Conservation (phyloP, 2,329 filamentous ascomycete genomes). For the Pleochaeta shiraiana region DNA sequence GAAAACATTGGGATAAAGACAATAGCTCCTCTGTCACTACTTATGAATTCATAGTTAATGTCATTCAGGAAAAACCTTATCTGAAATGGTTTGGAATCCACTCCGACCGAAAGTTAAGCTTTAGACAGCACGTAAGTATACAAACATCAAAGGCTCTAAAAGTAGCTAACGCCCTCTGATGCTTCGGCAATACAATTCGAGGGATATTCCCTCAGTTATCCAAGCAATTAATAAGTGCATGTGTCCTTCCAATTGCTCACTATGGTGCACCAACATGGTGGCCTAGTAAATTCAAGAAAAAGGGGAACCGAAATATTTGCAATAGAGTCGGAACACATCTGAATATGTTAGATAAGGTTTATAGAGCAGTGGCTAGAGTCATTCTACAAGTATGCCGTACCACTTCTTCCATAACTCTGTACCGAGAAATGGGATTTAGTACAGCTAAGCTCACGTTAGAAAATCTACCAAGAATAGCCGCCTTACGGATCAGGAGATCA, state of each 20-base stretch:
- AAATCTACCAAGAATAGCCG: not conserved
- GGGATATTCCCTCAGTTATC: not conserved
- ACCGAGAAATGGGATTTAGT: not conserved
- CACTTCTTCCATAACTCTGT: not conserved
- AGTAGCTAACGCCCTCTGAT: too few species aligned
- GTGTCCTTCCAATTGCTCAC: not conserved
- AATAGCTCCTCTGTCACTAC: not conserved
- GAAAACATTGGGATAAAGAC: not conserved
- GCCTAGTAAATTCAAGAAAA: not conserved
- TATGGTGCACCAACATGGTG: not conserved
- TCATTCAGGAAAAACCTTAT: not conserved
- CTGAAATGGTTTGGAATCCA: not conserved
- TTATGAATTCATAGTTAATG: not conserved
- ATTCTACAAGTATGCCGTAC: not conserved
- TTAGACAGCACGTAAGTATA: not conserved
- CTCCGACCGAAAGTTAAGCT: not conserved
- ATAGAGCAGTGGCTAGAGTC: not conserved
- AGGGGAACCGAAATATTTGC: not conserved
- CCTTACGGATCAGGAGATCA: not conserved
- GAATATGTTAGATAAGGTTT: not conserved
- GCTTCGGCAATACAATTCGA: too few species aligned
- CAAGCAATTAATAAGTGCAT: not conserved
- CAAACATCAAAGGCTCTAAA: too few species aligned
- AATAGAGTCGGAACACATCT: not conserved
- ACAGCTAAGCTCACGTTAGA: not conserved